phyloP scores from a whole-genome alignment of 1,284 basidiomycete species.

The Pascua sp. region DNA sequence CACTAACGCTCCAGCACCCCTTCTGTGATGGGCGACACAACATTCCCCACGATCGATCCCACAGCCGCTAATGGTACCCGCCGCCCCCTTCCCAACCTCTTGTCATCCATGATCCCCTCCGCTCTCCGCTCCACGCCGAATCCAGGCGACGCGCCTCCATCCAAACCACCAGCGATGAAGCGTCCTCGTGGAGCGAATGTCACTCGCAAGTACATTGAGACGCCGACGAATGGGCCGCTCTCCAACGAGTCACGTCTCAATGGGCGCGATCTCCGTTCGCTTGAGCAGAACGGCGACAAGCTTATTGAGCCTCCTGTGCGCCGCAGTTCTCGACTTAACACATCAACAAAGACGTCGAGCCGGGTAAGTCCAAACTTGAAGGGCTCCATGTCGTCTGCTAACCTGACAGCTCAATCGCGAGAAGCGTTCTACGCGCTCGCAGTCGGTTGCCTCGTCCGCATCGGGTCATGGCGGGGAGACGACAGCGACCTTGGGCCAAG shows the following conservation, averaged over 20 bases:
- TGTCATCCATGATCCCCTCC: conserved; percentile 26
- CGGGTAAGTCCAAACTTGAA: conserved; percentile 8
- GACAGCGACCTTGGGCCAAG: conserved; percentile 57
- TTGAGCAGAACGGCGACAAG: conserved; percentile 33
- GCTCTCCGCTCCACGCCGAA: conserved; percentile 28
- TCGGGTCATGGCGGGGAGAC: conserved; percentile 62
- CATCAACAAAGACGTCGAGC: conserved; percentile 18
- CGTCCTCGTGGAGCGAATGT: conserved; percentile 30
- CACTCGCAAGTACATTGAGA: conserved; percentile 4
- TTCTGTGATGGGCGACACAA: conserved; percentile 33
- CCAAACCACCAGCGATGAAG: conserved; percentile 46
- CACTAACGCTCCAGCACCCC: conserved; percentile 28
- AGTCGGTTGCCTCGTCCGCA: conserved; percentile 53
- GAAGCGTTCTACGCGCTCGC: conserved; percentile 30
- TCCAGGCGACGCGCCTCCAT: conserved; percentile 10
- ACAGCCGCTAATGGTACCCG: conserved; percentile 15
- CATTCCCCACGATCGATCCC: conserved; percentile 32
- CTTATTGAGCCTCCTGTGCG: conserved; percentile 26
- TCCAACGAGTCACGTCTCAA: conserved; percentile 19
- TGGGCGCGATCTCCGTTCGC: conserved; percentile 28
- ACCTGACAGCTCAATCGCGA: conserved; percentile 16
- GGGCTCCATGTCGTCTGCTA: neutral
- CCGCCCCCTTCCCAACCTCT: conserved; percentile 35
- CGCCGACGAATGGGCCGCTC: conserved; percentile 10
- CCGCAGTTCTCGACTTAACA: conserved; percentile 38